phyloP scores from a whole-genome alignment of 2,329 filamentous ascomycete species.

The Fusarium bactridioides region DNA sequence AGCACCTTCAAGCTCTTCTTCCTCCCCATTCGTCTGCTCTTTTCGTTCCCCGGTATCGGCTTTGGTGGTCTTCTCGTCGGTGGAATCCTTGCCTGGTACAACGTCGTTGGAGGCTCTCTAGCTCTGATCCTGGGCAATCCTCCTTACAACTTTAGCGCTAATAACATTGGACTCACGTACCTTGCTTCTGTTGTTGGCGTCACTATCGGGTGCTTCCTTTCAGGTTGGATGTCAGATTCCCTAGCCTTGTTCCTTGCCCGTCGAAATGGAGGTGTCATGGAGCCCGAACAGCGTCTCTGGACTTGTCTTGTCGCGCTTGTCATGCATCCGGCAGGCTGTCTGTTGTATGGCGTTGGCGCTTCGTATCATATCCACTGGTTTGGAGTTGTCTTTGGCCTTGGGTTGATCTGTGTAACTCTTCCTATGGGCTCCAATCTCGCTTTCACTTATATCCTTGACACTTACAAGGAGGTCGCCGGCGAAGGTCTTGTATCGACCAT shows the following conservation, averaged over 20 bases:
- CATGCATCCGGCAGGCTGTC: conserved; percentile 34
- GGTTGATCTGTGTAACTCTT: not conserved
- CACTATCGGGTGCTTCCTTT: conserved; percentile 7
- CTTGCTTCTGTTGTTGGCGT: not conserved
- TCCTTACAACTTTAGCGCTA: not conserved
- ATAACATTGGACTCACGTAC: not conserved
- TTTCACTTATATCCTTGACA: conserved; percentile 7
- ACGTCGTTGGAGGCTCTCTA: not conserved
- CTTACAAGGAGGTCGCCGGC: not conserved
- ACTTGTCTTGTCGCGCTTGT: conserved; percentile 30
- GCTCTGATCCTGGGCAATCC: not conserved
- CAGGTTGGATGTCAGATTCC: conserved; percentile 34
- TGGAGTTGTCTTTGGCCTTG: conserved; percentile 26
- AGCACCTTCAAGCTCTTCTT: conserved; percentile 32
- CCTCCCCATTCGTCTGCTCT: conserved; percentile 17
- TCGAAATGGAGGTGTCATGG: conserved; percentile 36
- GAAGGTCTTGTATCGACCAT: not conserved
- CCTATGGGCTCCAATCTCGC: not conserved
- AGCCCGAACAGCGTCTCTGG: conserved; percentile 40
- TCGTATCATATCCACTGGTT: conserved; percentile 38
- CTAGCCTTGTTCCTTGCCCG: conserved; percentile 32
- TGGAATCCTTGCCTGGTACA: conserved; percentile 33
- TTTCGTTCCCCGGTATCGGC: conserved; percentile 31
- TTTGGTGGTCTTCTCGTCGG: conserved; percentile 37
- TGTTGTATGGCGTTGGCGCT: conserved; percentile 28